Conservation (phyloP, 345 rosid genomes). For the Barbarea vulgaris region DNA sequence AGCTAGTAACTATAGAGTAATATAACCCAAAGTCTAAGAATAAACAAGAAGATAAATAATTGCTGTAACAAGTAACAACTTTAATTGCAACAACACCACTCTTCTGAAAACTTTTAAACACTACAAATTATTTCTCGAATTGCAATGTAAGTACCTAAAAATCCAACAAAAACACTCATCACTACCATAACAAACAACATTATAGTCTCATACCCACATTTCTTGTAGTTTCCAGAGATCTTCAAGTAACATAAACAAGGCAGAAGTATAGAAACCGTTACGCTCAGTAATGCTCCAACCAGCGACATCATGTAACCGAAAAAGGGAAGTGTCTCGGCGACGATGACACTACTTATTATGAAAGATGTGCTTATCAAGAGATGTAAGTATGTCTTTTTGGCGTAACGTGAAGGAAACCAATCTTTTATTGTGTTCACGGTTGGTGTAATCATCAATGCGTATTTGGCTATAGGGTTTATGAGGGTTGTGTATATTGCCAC, state of each 20-base stretch:
- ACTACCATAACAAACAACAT: constrained; percentile 28
- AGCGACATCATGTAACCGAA: constrained; percentile 45
- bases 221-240: constrained; percentile 38
- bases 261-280: constrained; percentile 43
- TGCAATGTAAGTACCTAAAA: constrained; percentile 37
- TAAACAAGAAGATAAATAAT: neutral
- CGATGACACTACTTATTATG: constrained; percentile 38
- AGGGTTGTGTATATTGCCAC: constrained; percentile 52
- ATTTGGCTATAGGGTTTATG: constrained; percentile 48
- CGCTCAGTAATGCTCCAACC: constrained; percentile 44
- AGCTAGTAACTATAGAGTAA: no score
- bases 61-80: neutral
- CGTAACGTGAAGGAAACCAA: constrained; percentile 37
- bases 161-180: constrained; percentile 35
- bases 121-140: constrained; percentile 27
- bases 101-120: constrained; percentile 4
- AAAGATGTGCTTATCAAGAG: constrained; percentile 42
- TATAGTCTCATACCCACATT: constrained; percentile 21
- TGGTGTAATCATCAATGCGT: constrained; percentile 48
- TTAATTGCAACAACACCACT: neutral
- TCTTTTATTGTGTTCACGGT: constrained; percentile 38
- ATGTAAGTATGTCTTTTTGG: constrained; percentile 30
- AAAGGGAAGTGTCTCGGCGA: constrained; percentile 43
- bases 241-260: constrained; percentile 50
- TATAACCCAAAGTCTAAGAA: neutral